A percentile compares a stretch with the other conserved stretches of the same genome.
Evolutionary conservation across 331 rosid species (phyloP).

Genomic region (Spiraea crenata): DNA sequence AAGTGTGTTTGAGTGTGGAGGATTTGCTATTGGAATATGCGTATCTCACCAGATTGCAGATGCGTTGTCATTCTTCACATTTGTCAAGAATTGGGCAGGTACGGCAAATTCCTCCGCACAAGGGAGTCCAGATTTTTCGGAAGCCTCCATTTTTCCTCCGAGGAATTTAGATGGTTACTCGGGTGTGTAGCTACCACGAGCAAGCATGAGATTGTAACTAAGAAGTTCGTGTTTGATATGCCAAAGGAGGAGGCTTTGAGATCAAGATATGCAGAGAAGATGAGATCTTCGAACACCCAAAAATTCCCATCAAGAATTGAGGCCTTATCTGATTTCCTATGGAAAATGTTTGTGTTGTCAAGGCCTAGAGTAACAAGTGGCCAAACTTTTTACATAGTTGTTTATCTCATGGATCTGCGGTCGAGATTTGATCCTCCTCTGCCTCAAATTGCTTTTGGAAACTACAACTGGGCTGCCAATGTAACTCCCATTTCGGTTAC

Average conservation of each 20-base stretch:
- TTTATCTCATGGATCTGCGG: slow-evolving; percentile 20
- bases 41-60: slow-evolving; percentile 26
- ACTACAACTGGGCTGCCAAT: slow-evolving; percentile 17
- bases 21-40: slow-evolving; percentile 21
- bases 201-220: slow-evolving; percentile 12
- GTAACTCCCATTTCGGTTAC: background rate
- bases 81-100: slow-evolving; percentile 19
- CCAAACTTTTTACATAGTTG: slow-evolving; percentile 7
- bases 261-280: slow-evolving; percentile 1
- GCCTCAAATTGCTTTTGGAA: slow-evolving; percentile 20
- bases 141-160: slow-evolving; percentile 27
- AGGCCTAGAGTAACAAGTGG: background rate
- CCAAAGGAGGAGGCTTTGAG: slow-evolving; percentile 15
- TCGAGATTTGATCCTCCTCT: slow-evolving; percentile 23
- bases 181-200: background rate
- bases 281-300: background rate
- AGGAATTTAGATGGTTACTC: slow-evolving; percentile 2
- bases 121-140: slow-evolving; percentile 4
- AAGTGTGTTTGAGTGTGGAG: slow-evolving; percentile 33
- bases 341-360: slow-evolving; percentile 1
- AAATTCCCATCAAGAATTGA: slow-evolving; percentile 20
- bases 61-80: slow-evolving; percentile 17
- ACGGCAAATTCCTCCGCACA: background rate
- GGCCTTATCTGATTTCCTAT: slow-evolving; percentile 15
- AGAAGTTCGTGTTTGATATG: slow-evolving; percentile 20